Percentiles rank a stretch among this genome's conserved stretches.
Evolutionary conservation across 2,329 filamentous ascomycete species (phyloP).

Genomic region (Arthroderma sp.): DNA sequence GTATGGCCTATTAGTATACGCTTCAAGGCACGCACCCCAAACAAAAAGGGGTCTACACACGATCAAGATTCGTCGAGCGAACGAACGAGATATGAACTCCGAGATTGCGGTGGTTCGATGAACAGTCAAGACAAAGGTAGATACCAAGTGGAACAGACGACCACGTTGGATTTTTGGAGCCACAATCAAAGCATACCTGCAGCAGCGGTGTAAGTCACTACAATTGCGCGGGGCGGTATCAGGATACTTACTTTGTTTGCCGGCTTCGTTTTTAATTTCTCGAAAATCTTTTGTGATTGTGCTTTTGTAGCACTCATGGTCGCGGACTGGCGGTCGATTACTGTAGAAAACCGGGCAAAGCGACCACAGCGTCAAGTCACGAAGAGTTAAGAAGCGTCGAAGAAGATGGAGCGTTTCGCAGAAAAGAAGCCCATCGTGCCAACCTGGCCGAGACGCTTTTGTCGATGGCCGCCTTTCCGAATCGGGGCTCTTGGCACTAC

Average conservation of each 20-base stretch:
- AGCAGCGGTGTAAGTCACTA: slow-evolving; percentile 2
- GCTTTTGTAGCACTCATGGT: slow-evolving; percentile 69
- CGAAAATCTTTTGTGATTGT: slow-evolving; percentile 93
- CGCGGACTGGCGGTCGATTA: slow-evolving; percentile 3
- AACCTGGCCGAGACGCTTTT: no score
- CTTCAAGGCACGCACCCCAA: background rate
- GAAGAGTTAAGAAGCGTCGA: no score
- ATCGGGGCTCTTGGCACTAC: no score
- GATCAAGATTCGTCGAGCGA: slow-evolving; percentile 92
- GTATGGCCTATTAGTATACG: slow-evolving; percentile 14
- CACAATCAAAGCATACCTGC: slow-evolving; percentile 95
- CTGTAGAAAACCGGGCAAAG: no score
- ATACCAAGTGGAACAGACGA: slow-evolving; percentile 94
- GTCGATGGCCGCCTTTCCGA: no score
- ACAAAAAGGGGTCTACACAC: slow-evolving; percentile 44
- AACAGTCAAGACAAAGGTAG: slow-evolving; percentile 96
- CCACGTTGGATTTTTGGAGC: slow-evolving; percentile 96
- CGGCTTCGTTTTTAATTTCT: slow-evolving; percentile 87
- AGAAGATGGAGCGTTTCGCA: no score
- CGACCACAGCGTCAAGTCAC: no score
- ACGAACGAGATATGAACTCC: slow-evolving; percentile 99
- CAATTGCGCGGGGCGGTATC: slow-evolving; percentile 1
- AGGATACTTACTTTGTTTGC: slow-evolving; percentile 68
- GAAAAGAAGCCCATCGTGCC: no score
- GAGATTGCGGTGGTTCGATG: slow-evolving; percentile 89